Percentiles rank a stretch among this genome's conserved stretches.
These are phyloP conservation scores for Sphagnum magellanicum DNA, from an alignment of 228 moss, liverwort and hornwort species.

Conservation along the genomic window DNA sequence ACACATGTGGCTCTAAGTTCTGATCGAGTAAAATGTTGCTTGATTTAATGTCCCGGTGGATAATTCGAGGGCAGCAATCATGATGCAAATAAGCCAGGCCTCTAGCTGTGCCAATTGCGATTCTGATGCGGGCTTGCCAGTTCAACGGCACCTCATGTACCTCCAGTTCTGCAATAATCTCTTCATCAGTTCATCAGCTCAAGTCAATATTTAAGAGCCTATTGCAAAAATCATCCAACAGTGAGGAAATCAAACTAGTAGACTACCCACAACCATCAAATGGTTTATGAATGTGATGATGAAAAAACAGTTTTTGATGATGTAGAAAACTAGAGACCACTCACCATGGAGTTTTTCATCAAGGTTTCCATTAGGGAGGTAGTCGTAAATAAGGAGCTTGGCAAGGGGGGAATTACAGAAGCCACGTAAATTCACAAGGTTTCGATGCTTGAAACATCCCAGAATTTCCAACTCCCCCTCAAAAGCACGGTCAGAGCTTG, in stretches of 20 bases:
- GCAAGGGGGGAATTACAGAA: constrained; percentile 80
- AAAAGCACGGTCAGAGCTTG: constrained; percentile 68
- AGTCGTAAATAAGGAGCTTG: constrained; percentile 84
- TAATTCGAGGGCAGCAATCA: constrained; percentile 49
- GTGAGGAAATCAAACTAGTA: no score
- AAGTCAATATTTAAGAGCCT: no score
- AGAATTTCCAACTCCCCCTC: constrained; percentile 79
- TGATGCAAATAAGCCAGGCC: constrained; percentile 58
- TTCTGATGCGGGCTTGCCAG: constrained; percentile 62
- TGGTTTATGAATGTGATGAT: neutral
- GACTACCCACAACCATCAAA: neutral
- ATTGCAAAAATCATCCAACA: neutral
- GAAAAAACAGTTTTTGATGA: neutral
- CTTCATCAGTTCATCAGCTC: no score
- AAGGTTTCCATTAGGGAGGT: constrained; percentile 71
- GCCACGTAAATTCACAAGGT: constrained; percentile 82
- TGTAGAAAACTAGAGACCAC: constrained; percentile 8
- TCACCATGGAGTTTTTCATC: constrained; percentile 78
- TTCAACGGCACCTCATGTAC: constrained; percentile 49
- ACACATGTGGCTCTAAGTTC: constrained; percentile 45
- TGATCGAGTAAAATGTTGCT: constrained; percentile 56
- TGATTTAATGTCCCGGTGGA: constrained; percentile 49
- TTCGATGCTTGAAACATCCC: constrained; percentile 88
- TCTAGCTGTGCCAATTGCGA: constrained; percentile 40
- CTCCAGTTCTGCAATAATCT: constrained; percentile 50